Base-by-base conservation (phyloP, 208 protist genomes). In the Wallacemonas sp. region DNA sequence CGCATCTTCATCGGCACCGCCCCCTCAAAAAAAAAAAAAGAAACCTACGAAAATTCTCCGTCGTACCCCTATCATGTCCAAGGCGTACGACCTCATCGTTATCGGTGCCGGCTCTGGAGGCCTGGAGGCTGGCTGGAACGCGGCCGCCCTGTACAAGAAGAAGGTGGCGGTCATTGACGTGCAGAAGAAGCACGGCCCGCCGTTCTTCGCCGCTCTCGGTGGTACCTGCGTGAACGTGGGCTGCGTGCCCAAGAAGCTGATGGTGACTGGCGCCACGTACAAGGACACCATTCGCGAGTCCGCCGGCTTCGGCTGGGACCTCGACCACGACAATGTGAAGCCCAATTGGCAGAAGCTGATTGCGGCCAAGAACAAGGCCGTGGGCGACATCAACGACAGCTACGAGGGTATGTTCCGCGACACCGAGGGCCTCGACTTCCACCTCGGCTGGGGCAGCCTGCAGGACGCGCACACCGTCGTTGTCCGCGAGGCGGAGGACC, bases 331-430 rank as follows among this genome's bases (percentile, higher is more conserved):
- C 1, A 74, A 57, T 0, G 55, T 94, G 14, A 59, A 70, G 54
- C 71, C 88, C 54, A 87, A 92, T 79, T 97, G 93, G 93, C 74
- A 76, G 61, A 88, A 70, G 67, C 77, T 97, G n/a, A 93, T 96
- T 61, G 79, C 71, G 16, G 92, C 89, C 42, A 97, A 97, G 79
- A 86, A 96, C 76, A 81, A 79, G 59, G 89, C 86, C 10, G 86
- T 97, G 29, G 31, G 50, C 25, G 75, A 85, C 65, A 93, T 97
- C 71, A 97, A 97, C 83, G 73, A 93, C 33, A 96, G 87, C 77
- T 97, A 97, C 80, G 80, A 89, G 39, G 80, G 77, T 52, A 96
- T 97, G 89, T 93, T 97, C 59, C 75, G 74, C 8, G 83, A 93
- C 46, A 94, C 93, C 20, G 77, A 91, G 68, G 87, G 87, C 14